Percentiles rank a stretch among this genome's conserved stretches.
These are phyloP conservation scores for Amaranthus tricolor DNA, from an alignment of 179 eudicot species.

Conservation along the genomic window DNA sequence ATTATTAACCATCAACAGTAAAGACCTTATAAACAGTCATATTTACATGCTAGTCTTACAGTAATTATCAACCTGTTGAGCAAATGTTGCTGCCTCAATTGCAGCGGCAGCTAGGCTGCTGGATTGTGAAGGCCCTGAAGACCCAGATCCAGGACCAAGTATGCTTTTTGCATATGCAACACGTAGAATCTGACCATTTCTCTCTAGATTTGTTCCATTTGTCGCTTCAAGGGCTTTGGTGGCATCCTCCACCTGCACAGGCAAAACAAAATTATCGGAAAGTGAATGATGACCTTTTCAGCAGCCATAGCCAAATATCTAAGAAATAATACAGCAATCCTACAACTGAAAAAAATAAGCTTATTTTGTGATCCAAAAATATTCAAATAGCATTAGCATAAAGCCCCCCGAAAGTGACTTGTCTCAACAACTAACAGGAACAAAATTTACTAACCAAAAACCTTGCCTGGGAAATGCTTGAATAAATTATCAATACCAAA, in stretches of 20 bases:
- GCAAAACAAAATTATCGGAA: neutral
- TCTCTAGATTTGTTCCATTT: constrained; percentile 84
- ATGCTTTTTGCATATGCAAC: constrained; percentile 98
- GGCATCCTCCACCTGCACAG: constrained; percentile 81
- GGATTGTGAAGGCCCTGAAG: constrained; percentile 72
- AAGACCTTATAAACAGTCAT: neutral
- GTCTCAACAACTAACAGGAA: neutral
- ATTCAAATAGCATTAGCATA: neutral
- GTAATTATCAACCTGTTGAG: constrained; percentile 70
- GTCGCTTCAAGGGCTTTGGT: constrained; percentile 93
- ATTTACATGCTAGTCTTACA: neutral
- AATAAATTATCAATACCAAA: neutral
- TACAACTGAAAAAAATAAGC: neutral
- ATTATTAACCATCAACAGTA: neutral
- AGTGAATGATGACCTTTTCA: constrained; percentile 1
- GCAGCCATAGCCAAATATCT: constrained; percentile 3
- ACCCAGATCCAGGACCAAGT: constrained; percentile 78
- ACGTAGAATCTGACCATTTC: constrained; percentile 89
- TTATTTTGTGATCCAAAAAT: neutral
- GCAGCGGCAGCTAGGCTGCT: constrained; percentile 99
- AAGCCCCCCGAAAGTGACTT: neutral
- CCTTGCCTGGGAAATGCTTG: neutral
- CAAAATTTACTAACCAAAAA: neutral
- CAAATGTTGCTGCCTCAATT: constrained; percentile 94
- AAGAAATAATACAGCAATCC: neutral